Percentiles rank a stretch among this genome's conserved stretches.
Evolutionary conservation across 1,139 yeast genomes (phyloP).

Genomic region (Zygoascus sp.): DNA sequence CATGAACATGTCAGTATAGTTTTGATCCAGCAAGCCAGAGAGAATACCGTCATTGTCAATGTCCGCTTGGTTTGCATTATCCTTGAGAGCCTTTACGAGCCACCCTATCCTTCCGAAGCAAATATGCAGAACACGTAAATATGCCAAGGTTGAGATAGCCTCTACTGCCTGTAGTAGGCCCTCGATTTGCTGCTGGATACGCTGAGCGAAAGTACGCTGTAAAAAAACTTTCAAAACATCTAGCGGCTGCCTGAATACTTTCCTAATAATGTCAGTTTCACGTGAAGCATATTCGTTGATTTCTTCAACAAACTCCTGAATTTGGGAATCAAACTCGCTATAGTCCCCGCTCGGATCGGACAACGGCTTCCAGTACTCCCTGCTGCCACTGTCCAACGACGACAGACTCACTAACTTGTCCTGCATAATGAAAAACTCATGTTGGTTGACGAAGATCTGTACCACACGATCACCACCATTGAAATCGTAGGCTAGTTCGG

Average conservation of each 20-base stretch:
- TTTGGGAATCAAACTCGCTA: slow-evolving; percentile 38
- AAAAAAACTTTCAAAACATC: slow-evolving; percentile 66
- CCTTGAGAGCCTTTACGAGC: slow-evolving; percentile 63
- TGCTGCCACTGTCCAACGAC: slow-evolving; percentile 33
- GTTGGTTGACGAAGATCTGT: slow-evolving; percentile 77
- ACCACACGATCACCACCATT: slow-evolving; percentile 84
- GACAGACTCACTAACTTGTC: slow-evolving; percentile 40
- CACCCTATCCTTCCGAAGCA: slow-evolving; percentile 58
- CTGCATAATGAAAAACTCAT: slow-evolving; percentile 60
- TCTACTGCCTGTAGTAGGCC: slow-evolving; percentile 60
- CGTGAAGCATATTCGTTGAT: slow-evolving; percentile 50
- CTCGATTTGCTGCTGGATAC: slow-evolving; percentile 61
- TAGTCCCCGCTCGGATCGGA: slow-evolving; percentile 44
- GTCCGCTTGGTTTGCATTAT: slow-evolving; percentile 40
- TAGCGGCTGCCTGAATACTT: slow-evolving; percentile 65
- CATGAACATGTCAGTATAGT: slow-evolving; percentile 65
- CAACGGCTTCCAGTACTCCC: slow-evolving; percentile 45
- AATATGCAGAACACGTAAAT: slow-evolving; percentile 69
- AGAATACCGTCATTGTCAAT: slow-evolving; percentile 47
- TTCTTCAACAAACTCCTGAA: slow-evolving; percentile 40
- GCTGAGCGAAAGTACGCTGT: slow-evolving; percentile 74
- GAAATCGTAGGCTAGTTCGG: slow-evolving; percentile 71
- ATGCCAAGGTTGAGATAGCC: slow-evolving; percentile 58
- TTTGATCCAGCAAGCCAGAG: slow-evolving; percentile 61
- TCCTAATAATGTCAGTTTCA: slow-evolving; percentile 68